phyloP scores from a whole-genome alignment of 805 yeast species.

The Candida montana region DNA sequence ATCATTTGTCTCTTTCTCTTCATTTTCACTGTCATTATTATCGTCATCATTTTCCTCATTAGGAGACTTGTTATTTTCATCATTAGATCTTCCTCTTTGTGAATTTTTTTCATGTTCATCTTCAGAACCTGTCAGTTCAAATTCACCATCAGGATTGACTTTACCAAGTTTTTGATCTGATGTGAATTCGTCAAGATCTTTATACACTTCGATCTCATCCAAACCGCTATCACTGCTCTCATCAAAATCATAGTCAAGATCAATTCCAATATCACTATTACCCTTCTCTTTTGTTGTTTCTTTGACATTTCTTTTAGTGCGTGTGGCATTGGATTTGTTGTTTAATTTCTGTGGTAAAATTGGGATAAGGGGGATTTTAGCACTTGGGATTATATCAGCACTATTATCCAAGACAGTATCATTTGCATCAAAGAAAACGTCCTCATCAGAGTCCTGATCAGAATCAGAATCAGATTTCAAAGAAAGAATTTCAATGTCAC shows the following conservation, averaged over 20 bases:
- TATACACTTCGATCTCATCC: background rate
- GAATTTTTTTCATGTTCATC: slow-evolving; percentile 1
- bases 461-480: too few relatives aligned
- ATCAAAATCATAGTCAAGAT: too few relatives aligned
- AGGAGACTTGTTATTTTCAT: background rate
- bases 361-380: too few relatives aligned
- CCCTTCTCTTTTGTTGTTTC: too few relatives aligned
- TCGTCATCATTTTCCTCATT: background rate
- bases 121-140: slow-evolving; percentile 12
- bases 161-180: background rate
- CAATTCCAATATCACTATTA: too few relatives aligned
- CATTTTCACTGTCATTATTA: background rate
- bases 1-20: background rate
- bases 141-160: slow-evolving; percentile 10
- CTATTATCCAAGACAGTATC: background rate
- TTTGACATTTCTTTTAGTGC: too few relatives aligned
- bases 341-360: too few relatives aligned
- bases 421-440: slow-evolving; percentile 3
- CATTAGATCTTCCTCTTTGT: background rate
- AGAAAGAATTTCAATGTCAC: too few relatives aligned
- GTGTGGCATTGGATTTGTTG: too few relatives aligned
- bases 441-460: slow-evolving; percentile 12
- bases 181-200: background rate
- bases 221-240: background rate
- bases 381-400: too few relatives aligned